Evolutionary conservation across 1,284 basidiomycete species (phyloP), one percentile per base, ranked within the genome.

Genomic region (Puccinia triticina): DNA sequence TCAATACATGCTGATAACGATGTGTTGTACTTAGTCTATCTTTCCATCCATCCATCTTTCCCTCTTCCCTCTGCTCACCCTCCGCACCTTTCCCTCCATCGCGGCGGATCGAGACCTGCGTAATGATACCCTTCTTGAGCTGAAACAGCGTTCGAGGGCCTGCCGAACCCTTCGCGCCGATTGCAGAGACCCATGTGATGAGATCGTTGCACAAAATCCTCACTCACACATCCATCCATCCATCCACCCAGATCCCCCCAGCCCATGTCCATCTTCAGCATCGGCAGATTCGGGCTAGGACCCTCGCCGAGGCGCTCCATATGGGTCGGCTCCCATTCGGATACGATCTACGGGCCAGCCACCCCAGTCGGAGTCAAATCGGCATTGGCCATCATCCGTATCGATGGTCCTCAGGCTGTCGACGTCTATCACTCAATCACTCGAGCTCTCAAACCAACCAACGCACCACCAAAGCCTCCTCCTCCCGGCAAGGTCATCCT

Each of bases 311-410:
- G 73, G 32, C 59, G 61, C 29, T 59, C 48, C 43, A 57, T 71
- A 12, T 78, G 69, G 74, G n/a, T 55, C 29, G 59, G 50, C 26
- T 67, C 59, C n/a, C 59, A 80, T 21, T 34, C 79, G 23, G 66
- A 85, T 40, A 96, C 94, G 0, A 94, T 96, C 82, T 96, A 93
- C 86, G 94, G 94, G 0, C 89, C 95, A 18, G 93, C 94, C 0
- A 94, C 93, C 0, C 92, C 93, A 1, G 90, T 91, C 4, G 93
- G 55, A 48, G 3, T 93, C 0, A 94, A 92, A 84, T 93, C 91
- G 1, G 94, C 93, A 40, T 90, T 96, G 23, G 93, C 92, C 0
- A 91, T 96, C 66, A 88, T 96, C 71, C 90, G 94, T 82, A 88
- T 96, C 16, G 94, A 93, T 10, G 94, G 94, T 0, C 92, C 93